Percentiles rank a stretch among this genome's conserved stretches.
Evolutionary conservation across 495 filamentous ascomycete genomes (phyloP).

Genomic region (Penicillium salamii): DNA sequence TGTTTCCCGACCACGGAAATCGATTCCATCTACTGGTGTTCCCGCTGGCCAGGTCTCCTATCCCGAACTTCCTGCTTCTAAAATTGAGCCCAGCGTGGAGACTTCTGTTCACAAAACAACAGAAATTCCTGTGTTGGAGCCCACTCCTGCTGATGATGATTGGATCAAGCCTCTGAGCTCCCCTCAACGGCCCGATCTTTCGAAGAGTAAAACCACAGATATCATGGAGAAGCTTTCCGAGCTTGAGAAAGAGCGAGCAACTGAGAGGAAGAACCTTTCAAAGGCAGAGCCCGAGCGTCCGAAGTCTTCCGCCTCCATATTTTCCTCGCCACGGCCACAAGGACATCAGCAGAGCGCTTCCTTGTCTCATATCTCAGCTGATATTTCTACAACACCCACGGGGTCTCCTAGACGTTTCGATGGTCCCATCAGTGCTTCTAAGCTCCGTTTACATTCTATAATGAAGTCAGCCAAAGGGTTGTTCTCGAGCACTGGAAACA

Average conservation of each 20-base stretch:
- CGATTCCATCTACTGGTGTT: constrained; percentile 52
- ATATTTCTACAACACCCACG: constrained; percentile 59
- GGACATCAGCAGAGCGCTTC: constrained; percentile 62
- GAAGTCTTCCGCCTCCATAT: constrained; percentile 46
- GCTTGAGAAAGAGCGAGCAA: constrained; percentile 6
- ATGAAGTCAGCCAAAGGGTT: constrained; percentile 81
- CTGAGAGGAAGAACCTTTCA: constrained; percentile 8
- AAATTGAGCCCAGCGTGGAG: constrained; percentile 33
- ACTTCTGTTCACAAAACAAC: constrained; percentile 24
- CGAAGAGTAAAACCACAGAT: constrained; percentile 58
- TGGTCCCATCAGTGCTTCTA: constrained; percentile 82
- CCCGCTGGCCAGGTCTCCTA: constrained; percentile 47
- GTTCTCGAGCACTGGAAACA: constrained; percentile 74
- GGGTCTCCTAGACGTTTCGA: constrained; percentile 73
- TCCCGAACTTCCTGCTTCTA: constrained; percentile 51
- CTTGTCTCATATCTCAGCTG: constrained; percentile 53
- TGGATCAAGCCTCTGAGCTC: constrained; percentile 71
- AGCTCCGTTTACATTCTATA: constrained; percentile 82
- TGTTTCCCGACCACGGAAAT: constrained; percentile 62
- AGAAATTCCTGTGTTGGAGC: constrained; percentile 21
- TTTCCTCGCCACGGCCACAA: constrained; percentile 46
- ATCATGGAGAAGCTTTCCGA: constrained; percentile 52
- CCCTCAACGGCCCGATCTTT: constrained; percentile 43
- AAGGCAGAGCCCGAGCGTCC: constrained; percentile 25
- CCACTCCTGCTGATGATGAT: constrained; percentile 63